These are phyloP conservation scores for Pseudozyma hubeiensis DNA, from an alignment of 1,284 basidiomycete species.

Conservation along the genomic window DNA sequence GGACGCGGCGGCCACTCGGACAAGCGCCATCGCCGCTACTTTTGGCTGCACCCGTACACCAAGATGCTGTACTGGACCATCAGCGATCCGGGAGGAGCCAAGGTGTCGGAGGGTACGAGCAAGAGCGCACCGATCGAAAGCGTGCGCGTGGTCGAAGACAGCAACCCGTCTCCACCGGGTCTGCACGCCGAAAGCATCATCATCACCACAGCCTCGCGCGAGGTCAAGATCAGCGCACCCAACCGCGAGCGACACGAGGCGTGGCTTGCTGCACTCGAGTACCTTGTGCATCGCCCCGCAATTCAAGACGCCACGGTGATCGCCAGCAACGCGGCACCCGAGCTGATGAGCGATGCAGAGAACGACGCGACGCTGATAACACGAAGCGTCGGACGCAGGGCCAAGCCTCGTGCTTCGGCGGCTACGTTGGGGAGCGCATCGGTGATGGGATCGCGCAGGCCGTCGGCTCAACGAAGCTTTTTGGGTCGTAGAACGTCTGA, in stretches of 20 bases:
- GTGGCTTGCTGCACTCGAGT: constrained; percentile 78
- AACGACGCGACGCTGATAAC: constrained; percentile 32
- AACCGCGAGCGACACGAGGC: constrained; percentile 95
- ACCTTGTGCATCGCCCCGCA: constrained; percentile 53
- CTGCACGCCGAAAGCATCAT: constrained; percentile 91
- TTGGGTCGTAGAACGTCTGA: constrained; percentile 62
- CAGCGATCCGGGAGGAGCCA: constrained; percentile 87
- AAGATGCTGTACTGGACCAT: constrained; percentile 98
- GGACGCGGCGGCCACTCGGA: constrained; percentile 87
- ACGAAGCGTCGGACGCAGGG: constrained; percentile 25
- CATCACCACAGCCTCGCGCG: constrained; percentile 89
- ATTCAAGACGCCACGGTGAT: constrained; percentile 48
- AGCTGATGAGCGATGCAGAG: constrained; percentile 37
- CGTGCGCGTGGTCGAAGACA: constrained; percentile 88
- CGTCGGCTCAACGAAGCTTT: constrained; percentile 66
- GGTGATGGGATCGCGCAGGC: constrained; percentile 33
- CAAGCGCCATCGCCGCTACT: constrained; percentile 92
- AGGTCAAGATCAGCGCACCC: constrained; percentile 96
- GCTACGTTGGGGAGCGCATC: constrained; percentile 36
- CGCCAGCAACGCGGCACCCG: constrained; percentile 35
- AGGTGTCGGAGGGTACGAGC: constrained; percentile 88
- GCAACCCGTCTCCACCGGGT: constrained; percentile 91
- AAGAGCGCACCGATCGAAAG: constrained; percentile 98
- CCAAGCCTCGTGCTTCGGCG: constrained; percentile 36
- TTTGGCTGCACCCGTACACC: constrained; percentile 99